Evolutionary conservation across 2,329 filamentous ascomycete species (phyloP), one percentile per base, ranked within the genome.

Genomic region (Aureobasidium namibiae): DNA sequence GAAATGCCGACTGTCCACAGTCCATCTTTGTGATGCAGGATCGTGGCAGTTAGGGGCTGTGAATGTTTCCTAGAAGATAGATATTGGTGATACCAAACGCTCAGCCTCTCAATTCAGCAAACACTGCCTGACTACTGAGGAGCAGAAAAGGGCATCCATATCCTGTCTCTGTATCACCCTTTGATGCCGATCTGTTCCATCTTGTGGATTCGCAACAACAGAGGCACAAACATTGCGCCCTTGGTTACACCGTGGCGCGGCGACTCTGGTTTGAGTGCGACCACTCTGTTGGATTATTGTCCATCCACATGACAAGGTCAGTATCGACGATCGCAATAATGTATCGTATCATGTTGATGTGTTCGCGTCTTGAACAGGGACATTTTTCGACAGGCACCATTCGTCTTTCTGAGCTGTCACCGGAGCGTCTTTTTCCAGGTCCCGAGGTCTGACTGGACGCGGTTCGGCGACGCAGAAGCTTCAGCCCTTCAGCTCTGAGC

Each of bases 361-460:
- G 36, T 56, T 45, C 52, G 9, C 24, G 6, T 29, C 21, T 38
- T 11, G 36, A 13, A 3, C 11, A 54, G 38, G 29, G 21, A 11
- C 10, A 18, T 16, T 42, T 42, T 42, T 54, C 39, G 48, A 52
- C 48, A 52, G 18, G 26, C 50, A 54, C 50, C 50, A 54, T 42
- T 33, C 50, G 29, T 39, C 49, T 39, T 52, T 39, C 49, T 39
- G 49, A 54, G 50, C 49, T 23, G 26, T 38, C 52, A 34, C 18
- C 39, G 24, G 52, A 44, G 24, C 13, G 13, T 26, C n/a, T 16
- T 24, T 45, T 7, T 7, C 39, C 39, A 29, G n/a, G 23, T 10
- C n/a, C 48, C 48, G 48, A 38, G 34, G 29, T 44, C 50, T 54
- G 18, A n/a, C 52, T 23, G 16, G 23, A 34, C 18, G n/a, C 23